Percentiles rank a stretch among this genome's conserved stretches.
phyloP scores from a whole-genome alignment of 768 basidiomycete genomes.

The Xerocomellus chrysenteron region DNA sequence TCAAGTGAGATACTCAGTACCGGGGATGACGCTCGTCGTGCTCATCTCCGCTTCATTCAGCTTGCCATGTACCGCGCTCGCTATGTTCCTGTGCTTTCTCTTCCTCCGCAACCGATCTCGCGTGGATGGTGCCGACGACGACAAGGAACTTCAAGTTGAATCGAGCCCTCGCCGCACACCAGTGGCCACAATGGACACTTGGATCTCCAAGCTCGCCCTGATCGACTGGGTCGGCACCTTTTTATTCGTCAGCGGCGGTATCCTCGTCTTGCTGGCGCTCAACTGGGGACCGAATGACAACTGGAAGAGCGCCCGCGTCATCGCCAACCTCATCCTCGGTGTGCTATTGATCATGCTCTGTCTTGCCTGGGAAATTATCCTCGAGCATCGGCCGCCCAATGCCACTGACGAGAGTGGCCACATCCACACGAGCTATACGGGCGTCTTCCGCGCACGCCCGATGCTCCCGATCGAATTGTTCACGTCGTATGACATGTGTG shows the following conservation, averaged over 20 bases:
- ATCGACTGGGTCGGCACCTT: constrained; percentile 50
- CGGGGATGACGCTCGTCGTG: not conserved
- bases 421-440: constrained; percentile 6
- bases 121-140: constrained; percentile 19
- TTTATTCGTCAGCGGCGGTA: constrained; percentile 44
- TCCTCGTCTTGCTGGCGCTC: constrained; percentile 49
- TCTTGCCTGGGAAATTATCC: constrained; percentile 43
- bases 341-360: constrained; percentile 40
- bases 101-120: constrained; percentile 36
- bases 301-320: constrained; percentile 45
- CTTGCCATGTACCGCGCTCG: constrained; percentile 38
- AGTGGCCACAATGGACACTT: constrained; percentile 6
- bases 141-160: constrained; percentile 9
- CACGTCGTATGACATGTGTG: constrained; percentile 41
- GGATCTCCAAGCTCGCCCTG: constrained; percentile 30
- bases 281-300: constrained; percentile 47
- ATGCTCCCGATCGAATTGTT: constrained; percentile 50
- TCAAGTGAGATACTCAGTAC: constrained; percentile 40
- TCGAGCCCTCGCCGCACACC: not conserved
- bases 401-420: not conserved
- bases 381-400: constrained; percentile 28
- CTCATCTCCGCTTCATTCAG: constrained; percentile 22
- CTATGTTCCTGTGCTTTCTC: constrained; percentile 40
- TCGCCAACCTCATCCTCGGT: constrained; percentile 48
- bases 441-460: constrained; percentile 34